Conservation (phyloP, 192 early-diverging fungal genomes). For the Linnemannia hyalina region DNA sequence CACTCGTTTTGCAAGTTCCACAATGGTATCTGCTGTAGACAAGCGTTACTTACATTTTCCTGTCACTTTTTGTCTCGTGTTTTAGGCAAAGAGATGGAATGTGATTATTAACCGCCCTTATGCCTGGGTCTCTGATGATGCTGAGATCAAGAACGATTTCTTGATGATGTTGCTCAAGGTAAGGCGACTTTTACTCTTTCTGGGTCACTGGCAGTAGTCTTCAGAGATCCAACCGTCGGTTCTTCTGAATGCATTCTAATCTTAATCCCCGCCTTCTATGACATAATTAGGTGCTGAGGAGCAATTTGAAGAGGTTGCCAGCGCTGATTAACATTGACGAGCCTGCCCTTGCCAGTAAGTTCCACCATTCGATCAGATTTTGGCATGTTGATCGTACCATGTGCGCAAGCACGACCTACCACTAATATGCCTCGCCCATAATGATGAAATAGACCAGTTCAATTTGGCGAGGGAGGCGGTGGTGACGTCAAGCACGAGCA, state of each 20-base stretch:
- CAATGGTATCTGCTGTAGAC: too few species aligned
- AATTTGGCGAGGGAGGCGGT: conserved; percentile 38
- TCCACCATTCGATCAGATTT: too few species aligned
- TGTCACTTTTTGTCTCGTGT: neutral
- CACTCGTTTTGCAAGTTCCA: too few species aligned
- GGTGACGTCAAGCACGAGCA: neutral
- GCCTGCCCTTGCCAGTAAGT: conserved; percentile 50
- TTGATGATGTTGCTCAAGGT: conserved; percentile 59
- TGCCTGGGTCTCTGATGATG: conserved; percentile 63
- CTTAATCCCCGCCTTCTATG: too few species aligned
- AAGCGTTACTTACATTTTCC: neutral
- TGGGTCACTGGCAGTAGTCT: neutral
- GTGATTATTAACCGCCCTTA: conserved; percentile 66
- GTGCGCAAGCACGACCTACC: neutral
- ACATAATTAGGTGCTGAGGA: conserved; percentile 54
- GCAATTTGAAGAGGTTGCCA: conserved; percentile 58
- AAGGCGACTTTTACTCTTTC: neutral
- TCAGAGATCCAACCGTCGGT: too few species aligned
- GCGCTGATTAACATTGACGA: conserved; percentile 67
- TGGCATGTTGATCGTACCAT: neutral
- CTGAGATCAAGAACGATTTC: conserved; percentile 64
- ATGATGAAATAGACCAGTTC: conserved; percentile 38
- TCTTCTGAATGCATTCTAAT: too few species aligned
- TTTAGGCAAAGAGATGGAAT: conserved; percentile 61
- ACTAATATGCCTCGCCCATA: neutral